These are phyloP conservation scores for Cladorrhinum sp. DNA, from an alignment of 2,329 filamentous ascomycete genomes.

Conservation along the genomic window DNA sequence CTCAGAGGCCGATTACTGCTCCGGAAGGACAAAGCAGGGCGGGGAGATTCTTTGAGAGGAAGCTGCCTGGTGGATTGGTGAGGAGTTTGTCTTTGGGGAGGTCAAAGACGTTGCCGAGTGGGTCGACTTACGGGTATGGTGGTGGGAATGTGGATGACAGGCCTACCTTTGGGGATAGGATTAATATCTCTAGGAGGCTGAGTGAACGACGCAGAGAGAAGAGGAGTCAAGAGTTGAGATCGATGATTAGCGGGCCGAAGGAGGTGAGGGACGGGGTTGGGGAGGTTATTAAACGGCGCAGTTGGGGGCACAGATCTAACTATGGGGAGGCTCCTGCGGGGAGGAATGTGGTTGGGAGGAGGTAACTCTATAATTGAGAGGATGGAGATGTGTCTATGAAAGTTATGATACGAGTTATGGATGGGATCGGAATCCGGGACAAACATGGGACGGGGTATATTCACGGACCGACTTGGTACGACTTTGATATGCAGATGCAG, in stretches of 20 bases:
- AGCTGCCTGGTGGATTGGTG: neutral
- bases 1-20: conserved; percentile 10
- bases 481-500: too few relatives aligned
- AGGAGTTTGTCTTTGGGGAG: neutral
- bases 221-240: conserved; percentile 55
- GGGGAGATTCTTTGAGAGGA: neutral
- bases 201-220: conserved; percentile 60
- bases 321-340: neutral
- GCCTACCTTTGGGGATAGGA: conserved; percentile 43
- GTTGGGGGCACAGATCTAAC: conserved; percentile 29
- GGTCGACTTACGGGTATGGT: neutral
- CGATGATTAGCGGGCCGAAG: conserved; percentile 58
- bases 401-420: neutral
- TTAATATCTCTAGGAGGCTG: conserved; percentile 53
- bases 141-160: neutral
- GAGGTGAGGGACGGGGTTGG: conserved; percentile 58
- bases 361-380: neutral
- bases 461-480: too few relatives aligned
- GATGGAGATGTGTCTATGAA: neutral
- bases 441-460: too few relatives aligned
- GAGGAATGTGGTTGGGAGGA: neutral
- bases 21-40: neutral
- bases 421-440: too few relatives aligned
- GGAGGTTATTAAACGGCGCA: conserved; percentile 51
- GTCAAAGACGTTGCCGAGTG: neutral